Evolutionary conservation across 176 grass and related monocot genomes (phyloP).

Genomic region (Elymus sibiricus): DNA sequence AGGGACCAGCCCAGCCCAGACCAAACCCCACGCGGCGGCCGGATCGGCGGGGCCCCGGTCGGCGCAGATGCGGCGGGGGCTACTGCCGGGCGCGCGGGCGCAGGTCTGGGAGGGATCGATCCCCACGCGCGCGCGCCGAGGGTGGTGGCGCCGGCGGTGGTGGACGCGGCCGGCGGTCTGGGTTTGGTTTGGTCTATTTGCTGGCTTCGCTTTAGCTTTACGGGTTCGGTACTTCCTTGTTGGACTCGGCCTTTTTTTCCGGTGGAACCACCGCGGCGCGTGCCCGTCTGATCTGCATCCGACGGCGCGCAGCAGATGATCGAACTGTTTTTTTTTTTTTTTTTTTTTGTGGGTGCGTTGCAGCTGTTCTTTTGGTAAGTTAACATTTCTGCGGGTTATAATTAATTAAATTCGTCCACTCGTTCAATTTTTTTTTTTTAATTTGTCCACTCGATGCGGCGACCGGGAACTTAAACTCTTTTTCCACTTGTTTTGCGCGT

Average conservation of each 20-base stretch:
- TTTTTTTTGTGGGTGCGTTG: too few relatives aligned
- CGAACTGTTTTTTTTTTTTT: background rate
- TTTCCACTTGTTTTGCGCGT: too few relatives aligned
- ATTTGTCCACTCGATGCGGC: too few relatives aligned
- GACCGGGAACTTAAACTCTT: too few relatives aligned
- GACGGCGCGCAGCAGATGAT: background rate
- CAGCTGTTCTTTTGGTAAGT: too few relatives aligned
- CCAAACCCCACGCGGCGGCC: background rate
- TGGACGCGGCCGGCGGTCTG: background rate
- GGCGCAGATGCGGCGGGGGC: background rate
- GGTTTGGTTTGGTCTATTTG: background rate
- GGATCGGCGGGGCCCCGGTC: background rate
- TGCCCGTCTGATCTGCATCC: slow-evolving; percentile 20
- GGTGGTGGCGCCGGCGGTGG: background rate
- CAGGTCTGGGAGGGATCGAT: background rate
- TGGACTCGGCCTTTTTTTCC: background rate
- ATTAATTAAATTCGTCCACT: too few relatives aligned
- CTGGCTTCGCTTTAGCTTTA: slow-evolving; percentile 35
- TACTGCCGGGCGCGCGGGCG: background rate
- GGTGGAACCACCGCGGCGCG: background rate
- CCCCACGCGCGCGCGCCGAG: background rate
- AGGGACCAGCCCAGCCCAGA: background rate
- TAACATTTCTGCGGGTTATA: too few relatives aligned
- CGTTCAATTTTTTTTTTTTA: too few relatives aligned
- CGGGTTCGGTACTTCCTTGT: slow-evolving; percentile 12